Conservation (phyloP, 2,329 filamentous ascomycete species). For the Alternaria brassicae region DNA sequence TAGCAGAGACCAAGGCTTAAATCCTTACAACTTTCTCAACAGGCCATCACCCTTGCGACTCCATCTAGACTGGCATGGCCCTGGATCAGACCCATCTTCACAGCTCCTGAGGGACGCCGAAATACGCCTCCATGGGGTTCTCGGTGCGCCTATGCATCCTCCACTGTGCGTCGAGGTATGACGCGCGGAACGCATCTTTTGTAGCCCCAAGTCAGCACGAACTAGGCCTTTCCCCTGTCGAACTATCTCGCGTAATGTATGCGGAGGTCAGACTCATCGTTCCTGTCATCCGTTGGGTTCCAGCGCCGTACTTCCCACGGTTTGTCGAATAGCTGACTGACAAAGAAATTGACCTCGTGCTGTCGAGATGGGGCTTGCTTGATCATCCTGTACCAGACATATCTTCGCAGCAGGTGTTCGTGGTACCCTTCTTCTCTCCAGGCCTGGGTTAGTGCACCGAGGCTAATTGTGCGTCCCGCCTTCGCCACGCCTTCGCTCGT, state of each 20-base stretch:
- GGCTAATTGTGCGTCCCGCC: not conserved
- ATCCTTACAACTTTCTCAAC: not conserved
- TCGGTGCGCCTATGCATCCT: not conserved
- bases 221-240: not conserved
- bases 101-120: not conserved
- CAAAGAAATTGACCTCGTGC: not conserved
- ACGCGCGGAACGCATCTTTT: too few relatives aligned
- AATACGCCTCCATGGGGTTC: not conserved
- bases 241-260: not conserved
- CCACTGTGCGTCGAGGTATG: not conserved
- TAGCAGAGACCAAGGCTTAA: not conserved
- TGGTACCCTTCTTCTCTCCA: conserved; percentile 1
- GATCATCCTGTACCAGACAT: not conserved
- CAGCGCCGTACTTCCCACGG: not conserved
- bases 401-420: not conserved
- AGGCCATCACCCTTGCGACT: not conserved
- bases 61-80: not conserved
- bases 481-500: not conserved
- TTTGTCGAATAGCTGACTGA: conserved; percentile 1
- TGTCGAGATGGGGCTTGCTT: not conserved
- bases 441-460: not conserved
- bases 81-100: too few relatives aligned
- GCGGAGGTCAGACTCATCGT: not conserved
- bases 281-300: not conserved
- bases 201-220: not conserved